A percentile compares a stretch with the other conserved stretches of the same genome.
Evolutionary conservation across 2,329 filamentous ascomycete species (phyloP).

Genomic region (Pyrenochaeta sp.): DNA sequence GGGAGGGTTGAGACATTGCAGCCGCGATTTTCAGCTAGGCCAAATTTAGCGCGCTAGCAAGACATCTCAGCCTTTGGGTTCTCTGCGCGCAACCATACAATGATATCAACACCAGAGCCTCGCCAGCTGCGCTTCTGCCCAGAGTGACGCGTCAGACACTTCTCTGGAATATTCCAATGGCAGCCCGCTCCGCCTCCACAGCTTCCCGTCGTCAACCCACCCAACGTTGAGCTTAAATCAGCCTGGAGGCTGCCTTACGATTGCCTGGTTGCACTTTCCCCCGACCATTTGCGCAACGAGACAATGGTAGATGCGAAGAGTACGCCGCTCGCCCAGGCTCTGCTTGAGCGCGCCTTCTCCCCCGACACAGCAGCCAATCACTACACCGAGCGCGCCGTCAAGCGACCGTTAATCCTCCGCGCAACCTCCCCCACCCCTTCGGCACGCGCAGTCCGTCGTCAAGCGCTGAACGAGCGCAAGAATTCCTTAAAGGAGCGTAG

Average conservation of each 20-base stretch:
- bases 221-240: too few relatives aligned
- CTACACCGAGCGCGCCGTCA: constrained; percentile 81
- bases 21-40: neutral
- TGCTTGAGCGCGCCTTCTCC: constrained; percentile 81
- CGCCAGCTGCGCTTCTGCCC: too few relatives aligned
- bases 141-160: too few relatives aligned
- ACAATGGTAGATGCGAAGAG: constrained; percentile 25
- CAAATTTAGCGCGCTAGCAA: constrained; percentile 1
- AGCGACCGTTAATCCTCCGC: constrained; percentile 80
- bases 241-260: neutral
- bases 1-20: too few relatives aligned
- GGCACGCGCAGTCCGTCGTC: constrained; percentile 50
- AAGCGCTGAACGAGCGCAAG: constrained; percentile 60
- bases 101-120: neutral
- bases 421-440: constrained; percentile 72
- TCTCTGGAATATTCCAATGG: too few relatives aligned
- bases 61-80: neutral
- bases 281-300: neutral
- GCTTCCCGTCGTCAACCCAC: too few relatives aligned
- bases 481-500: constrained; percentile 29
- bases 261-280: neutral
- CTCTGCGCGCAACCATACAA: neutral
- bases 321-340: constrained; percentile 52
- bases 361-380: constrained; percentile 74
- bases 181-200: too few relatives aligned